Base-by-base conservation (phyloP, 1,284 basidiomycete species). In the Heterobasidion annosum region DNA sequence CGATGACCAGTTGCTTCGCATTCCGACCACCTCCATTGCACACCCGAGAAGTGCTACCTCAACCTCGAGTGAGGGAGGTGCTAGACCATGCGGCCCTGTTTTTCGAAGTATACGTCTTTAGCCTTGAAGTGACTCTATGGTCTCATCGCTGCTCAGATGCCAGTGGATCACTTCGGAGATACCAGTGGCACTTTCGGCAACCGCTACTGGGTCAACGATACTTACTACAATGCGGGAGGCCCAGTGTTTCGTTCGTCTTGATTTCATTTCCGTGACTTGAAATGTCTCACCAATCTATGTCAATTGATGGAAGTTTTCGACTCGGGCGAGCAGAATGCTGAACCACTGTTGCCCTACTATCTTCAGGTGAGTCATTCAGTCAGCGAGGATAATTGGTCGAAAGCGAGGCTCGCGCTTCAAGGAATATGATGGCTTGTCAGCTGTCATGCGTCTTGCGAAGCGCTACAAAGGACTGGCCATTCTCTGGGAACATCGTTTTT, bases 401-500 rank as follows among this genome's bases (percentile, higher is more conserved):
- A 43, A 13, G 40, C 16, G 25, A 25, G 40, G 40, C 12, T 43
- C 16, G 3, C 40, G 40, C 40, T 43, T 16, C 7, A 40, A 78
- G 73, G 75, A 78, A 61, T 76, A 71, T 54, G 75, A 77, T 60
- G 76, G 76, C 6, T 63, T 76, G 7, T 77, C 76, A 1, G 74
- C 74, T 0, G 70, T 71, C 0, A 78, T 78, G 73, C 72, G 68
- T 12, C 64, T 76, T 10, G 75, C 76, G 3, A 73, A 75, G 58
- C 65, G 73, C 46, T 76, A 74, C 61, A 68, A 68, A 9, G 76
- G 76, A 1, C 52, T 76, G 3, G 75, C 73, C 1, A 73, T 84
- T 51, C 65, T 83, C 2, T 78, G 82, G 70, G 82, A 84, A 57
- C 78, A 80, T 63, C 70, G 78, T 4, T 80, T 71, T 59, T 80